Evolutionary conservation across 352 stramenopile species (phyloP).

Genomic region (Pythium volutum): DNA sequence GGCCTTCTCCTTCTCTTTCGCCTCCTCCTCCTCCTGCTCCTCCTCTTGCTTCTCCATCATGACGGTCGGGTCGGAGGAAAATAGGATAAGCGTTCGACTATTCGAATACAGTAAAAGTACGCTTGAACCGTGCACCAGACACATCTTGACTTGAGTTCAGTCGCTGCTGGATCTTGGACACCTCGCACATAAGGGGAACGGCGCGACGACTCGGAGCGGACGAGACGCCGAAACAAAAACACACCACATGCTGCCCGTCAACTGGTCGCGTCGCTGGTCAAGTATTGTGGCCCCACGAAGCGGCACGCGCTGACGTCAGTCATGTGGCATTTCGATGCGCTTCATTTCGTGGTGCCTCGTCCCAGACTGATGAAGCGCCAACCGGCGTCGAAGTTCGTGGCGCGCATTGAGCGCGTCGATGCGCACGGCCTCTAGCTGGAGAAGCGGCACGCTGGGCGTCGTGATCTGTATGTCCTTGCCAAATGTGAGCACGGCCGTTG

Average conservation of each 20-base stretch:
- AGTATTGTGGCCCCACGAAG: neutral
- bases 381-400: constrained; percentile 41
- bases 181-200: neutral
- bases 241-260: neutral
- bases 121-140: too few relatives aligned
- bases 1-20: too few relatives aligned
- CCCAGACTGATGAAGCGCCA: constrained; percentile 1
- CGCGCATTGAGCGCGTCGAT: constrained; percentile 51
- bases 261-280: neutral
- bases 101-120: too few relatives aligned
- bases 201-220: neutral
- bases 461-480: constrained; percentile 65
- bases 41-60: too few relatives aligned
- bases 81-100: too few relatives aligned
- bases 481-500: constrained; percentile 57
- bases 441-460: constrained; percentile 39
- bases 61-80: neutral
- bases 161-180: neutral
- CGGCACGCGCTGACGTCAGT: neutral
- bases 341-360: neutral
- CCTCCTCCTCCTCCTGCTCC: too few relatives aligned
- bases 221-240: too few relatives aligned
- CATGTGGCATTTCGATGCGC: neutral
- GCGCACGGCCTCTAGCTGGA: constrained; percentile 59
- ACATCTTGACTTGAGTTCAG: neutral